A percentile compares a stretch with the other conserved stretches of the same genome.
phyloP scores from a whole-genome alignment of 176 grass and related monocot species.

The Oryza officinalis region DNA sequence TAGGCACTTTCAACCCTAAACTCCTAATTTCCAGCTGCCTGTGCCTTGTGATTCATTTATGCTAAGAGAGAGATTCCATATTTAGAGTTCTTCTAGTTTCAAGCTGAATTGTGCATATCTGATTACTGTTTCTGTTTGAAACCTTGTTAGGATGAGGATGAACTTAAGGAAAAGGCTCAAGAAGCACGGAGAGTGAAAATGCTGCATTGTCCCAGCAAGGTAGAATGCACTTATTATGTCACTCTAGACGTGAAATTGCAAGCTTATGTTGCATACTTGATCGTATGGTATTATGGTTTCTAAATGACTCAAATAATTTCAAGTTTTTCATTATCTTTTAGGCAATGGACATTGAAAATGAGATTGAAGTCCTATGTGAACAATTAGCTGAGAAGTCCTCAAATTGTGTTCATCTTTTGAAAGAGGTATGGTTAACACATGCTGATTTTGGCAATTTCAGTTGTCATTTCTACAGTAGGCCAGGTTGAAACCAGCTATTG shows the following conservation, averaged over 20 bases:
- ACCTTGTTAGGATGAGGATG: constrained; percentile 54
- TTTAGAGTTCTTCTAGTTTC: constrained; percentile 13
- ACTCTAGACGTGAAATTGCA: not conserved
- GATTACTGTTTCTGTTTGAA: not conserved
- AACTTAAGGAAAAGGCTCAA: constrained; percentile 63
- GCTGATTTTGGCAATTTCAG: not conserved
- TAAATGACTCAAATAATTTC: constrained; percentile 3
- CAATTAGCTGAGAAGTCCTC: constrained; percentile 61
- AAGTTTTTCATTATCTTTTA: constrained; percentile 32
- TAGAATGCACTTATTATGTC: constrained; percentile 12
- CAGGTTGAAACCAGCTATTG: not conserved
- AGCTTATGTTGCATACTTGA: not conserved
- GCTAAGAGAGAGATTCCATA: not conserved
- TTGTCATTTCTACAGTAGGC: not conserved
- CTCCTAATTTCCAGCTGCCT: not conserved
- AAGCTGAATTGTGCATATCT: constrained; percentile 29
- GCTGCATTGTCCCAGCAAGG: constrained; percentile 88
- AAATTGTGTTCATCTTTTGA: constrained; percentile 57
- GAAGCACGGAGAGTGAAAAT: constrained; percentile 86
- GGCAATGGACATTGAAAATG: constrained; percentile 81
- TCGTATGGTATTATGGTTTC: not conserved
- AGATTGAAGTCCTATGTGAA: constrained; percentile 67
- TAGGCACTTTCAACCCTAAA: not conserved
- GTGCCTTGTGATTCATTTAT: not conserved
- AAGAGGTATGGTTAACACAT: constrained; percentile 54